Conservation (phyloP, 2,329 filamentous ascomycete species). For the Sphaerulina musiva region DNA sequence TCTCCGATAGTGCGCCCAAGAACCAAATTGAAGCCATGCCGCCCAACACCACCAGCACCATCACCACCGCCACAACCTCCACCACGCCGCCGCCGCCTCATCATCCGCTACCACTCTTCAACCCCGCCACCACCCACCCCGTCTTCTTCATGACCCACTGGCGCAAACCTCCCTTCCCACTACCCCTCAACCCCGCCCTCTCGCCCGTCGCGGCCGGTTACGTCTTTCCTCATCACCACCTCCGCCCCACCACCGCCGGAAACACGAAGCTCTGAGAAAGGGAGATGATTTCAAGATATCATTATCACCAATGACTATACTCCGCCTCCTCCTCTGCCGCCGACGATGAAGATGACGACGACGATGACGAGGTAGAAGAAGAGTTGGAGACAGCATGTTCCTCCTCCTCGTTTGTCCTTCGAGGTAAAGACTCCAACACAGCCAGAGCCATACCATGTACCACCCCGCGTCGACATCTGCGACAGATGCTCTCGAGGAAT, state of each 20-base stretch:
- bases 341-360: not conserved
- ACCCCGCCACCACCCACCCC: constrained; percentile 60
- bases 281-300: not conserved
- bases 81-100: constrained; percentile 42
- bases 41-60: constrained; percentile 15
- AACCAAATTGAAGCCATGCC: constrained; percentile 49
- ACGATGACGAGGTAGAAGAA: not conserved
- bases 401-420: not conserved
- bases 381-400: not conserved
- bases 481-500: constrained; percentile 13
- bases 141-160: constrained; percentile 68
- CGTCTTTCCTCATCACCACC: constrained; percentile 24
- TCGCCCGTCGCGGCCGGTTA: constrained; percentile 44
- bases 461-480: constrained; percentile 12
- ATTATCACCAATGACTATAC: constrained; percentile 2
- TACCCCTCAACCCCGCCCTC: constrained; percentile 35
- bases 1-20: constrained; percentile 27
- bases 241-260: constrained; percentile 4
- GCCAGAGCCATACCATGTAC: constrained; percentile 13
- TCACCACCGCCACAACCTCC: constrained; percentile 4
- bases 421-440: constrained; percentile 8
- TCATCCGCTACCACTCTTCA: constrained; percentile 33
- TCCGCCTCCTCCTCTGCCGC: not conserved
- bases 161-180: constrained; percentile 48
- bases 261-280: constrained; percentile 25